Percentiles rank a stretch among this genome's conserved stretches.
Evolutionary conservation across 257 asterid species (phyloP).

Genomic region (Prunella vulgaris): DNA sequence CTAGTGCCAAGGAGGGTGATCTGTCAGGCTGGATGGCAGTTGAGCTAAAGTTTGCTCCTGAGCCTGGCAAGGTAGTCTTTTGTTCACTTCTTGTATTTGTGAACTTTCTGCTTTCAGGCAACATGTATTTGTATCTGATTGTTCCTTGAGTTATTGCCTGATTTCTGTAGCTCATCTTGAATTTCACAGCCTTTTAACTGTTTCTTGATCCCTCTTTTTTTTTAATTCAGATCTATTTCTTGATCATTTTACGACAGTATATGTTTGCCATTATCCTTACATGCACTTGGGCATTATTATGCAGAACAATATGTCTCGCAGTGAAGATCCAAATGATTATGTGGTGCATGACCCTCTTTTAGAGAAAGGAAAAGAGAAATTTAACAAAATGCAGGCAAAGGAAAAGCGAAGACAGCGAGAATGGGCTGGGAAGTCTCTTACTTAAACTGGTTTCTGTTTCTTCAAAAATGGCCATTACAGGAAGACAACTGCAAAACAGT

Average conservation of each 20-base stretch:
- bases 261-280: neutral
- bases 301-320: conserved; percentile 87
- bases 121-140: neutral
- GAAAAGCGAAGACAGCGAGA: conserved; percentile 81
- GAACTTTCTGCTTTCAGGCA: neutral
- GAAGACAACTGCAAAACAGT: neutral
- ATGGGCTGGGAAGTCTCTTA: conserved; percentile 95
- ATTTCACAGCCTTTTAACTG: neutral
- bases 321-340: conserved; percentile 84
- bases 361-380: conserved; percentile 97
- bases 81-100: neutral
- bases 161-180: conserved; percentile 13
- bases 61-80: conserved; percentile 64
- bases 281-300: neutral
- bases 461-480: neutral
- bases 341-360: conserved; percentile 88
- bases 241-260: neutral
- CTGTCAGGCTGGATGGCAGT: conserved; percentile 59
- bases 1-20: conserved; percentile 47
- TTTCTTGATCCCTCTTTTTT: neutral
- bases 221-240: too few relatives aligned
- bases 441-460: conserved; percentile 30
- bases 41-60: conserved; percentile 65
- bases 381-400: conserved; percentile 84
- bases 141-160: neutral